phyloP scores from a whole-genome alignment of 176 grass and related monocot genomes.

The Bonia amplexicaulis region DNA sequence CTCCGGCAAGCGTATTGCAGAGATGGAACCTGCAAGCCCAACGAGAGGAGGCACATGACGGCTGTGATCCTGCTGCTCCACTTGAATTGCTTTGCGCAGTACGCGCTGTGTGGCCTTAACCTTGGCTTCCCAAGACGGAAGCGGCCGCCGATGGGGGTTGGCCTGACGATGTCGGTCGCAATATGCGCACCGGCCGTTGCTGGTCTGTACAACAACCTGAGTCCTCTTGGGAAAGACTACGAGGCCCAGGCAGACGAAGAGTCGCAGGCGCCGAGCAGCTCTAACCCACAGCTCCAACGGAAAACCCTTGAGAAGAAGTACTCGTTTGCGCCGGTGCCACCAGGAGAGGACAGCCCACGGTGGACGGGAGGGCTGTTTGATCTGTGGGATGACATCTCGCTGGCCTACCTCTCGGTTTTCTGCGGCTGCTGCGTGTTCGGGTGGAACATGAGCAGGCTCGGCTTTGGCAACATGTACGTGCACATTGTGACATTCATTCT shows the following conservation, averaged over 20 bases:
- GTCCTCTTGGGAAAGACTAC: slow-evolving; percentile 72
- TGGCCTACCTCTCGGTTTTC: slow-evolving; percentile 61
- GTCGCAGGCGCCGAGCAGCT: neutral
- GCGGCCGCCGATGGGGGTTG: slow-evolving; percentile 58
- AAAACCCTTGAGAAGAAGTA: slow-evolving; percentile 52
- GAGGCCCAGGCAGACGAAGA: slow-evolving; percentile 44
- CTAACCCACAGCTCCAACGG: neutral
- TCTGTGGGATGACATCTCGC: slow-evolving; percentile 71
- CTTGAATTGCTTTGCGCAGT: slow-evolving; percentile 78
- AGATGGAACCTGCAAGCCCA: slow-evolving; percentile 46
- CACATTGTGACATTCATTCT: slow-evolving; percentile 70
- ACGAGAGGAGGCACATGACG: slow-evolving; percentile 73
- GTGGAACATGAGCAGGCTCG: slow-evolving; percentile 66
- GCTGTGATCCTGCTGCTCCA: slow-evolving; percentile 60
- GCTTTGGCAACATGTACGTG: slow-evolving; percentile 77
- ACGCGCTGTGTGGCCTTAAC: slow-evolving; percentile 69
- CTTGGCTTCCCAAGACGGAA: slow-evolving; percentile 33
- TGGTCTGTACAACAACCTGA: slow-evolving; percentile 64
- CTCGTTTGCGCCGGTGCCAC: no score
- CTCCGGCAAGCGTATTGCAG: slow-evolving; percentile 73
- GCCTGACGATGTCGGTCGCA: slow-evolving; percentile 41
- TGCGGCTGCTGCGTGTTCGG: slow-evolving; percentile 88
- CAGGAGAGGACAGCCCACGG: no score
- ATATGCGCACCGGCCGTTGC: slow-evolving; percentile 58
- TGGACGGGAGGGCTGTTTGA: slow-evolving; percentile 54